Conservation (phyloP, 306 rosid species). For the Phaseolus lunatus region DNA sequence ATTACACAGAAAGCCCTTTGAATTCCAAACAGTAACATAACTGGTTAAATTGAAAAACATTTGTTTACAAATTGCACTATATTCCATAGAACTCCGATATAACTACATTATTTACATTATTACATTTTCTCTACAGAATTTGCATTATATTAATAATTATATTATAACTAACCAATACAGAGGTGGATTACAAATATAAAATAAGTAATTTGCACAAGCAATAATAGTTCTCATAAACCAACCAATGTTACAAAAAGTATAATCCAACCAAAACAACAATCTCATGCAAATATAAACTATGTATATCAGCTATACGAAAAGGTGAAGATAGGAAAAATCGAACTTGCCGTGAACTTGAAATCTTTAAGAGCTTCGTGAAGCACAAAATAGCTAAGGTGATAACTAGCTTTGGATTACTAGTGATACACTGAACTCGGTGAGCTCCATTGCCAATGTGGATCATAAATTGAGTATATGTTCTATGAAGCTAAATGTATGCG, state of each 20-base stretch:
- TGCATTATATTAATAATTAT: not conserved
- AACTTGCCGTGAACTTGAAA: not conserved
- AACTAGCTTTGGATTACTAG: slow-evolving; percentile 7
- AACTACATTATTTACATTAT: slow-evolving; percentile 1
- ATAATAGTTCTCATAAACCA: slow-evolving; percentile 28
- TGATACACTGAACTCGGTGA: not conserved
- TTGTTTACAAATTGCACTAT: slow-evolving; percentile 28
- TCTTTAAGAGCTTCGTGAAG: not conserved
- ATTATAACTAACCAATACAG: slow-evolving; percentile 28
- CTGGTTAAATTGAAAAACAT: not conserved
- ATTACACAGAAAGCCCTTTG: slow-evolving; percentile 3
- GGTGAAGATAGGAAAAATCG: slow-evolving; percentile 2
- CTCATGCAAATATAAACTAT: slow-evolving; percentile 12
- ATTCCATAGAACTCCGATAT: not conserved
- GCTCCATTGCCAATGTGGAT: slow-evolving; percentile 2
- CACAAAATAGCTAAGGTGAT: slow-evolving; percentile 24
- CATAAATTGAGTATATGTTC: not conserved
- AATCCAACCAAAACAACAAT: not conserved
- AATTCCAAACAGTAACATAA: slow-evolving; percentile 32
- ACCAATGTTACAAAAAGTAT: not conserved
- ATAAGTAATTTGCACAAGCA: slow-evolving; percentile 24
- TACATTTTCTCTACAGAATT: not conserved
- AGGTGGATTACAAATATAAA: slow-evolving; percentile 7
- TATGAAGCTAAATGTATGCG: not conserved
- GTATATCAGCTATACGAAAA: slow-evolving; percentile 12